Base-by-base conservation (phyloP, 257 asterid species). In the Solanum pimpinellifolium region DNA sequence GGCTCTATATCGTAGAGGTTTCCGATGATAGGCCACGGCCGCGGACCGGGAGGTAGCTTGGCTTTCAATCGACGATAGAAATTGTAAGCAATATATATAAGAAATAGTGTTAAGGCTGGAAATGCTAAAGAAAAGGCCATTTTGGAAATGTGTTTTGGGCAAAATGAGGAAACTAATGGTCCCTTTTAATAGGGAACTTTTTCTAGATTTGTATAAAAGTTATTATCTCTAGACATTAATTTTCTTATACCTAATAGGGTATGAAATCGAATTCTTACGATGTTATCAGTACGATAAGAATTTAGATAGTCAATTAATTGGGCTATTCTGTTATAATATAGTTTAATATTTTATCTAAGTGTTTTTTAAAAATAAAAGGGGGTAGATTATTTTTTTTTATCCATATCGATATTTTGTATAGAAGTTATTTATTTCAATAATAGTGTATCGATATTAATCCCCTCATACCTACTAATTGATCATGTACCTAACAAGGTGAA, bases 1-100 rank as follows among this genome's bases (percentile, higher is more conserved):
- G 84, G 84, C 25, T 25, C 18, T 46, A 78, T 78, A 16, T 78
- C 66, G 66, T 44, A 78, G 65, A 78, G 65, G 27, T 78, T 78
- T 25, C 84, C 84, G 84, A 78, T 78, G 65, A 78, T 46, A 29
- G 84, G 84, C 84, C 84, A 78, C 5, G 25, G 84, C 16, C 66
- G 66, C 1, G 84, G 84, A 25, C 84, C 84, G 6, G 84, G 84
- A 3, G 84, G 84, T 7, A 78, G 84, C 39, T 46, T 78, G 27
- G 66, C 1, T 78, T 46, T 78, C 65, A 78, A 12, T 16, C 25
- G 84, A 27, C 23, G 66, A 25, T 25, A 78, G 65, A 78, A 6
- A 46, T 78, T 44, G 65, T 46, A 46, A 27, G 84, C 41, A 46
- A 78, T 47, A 16, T 27, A 78, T 4, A 78, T 46, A 9, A 78